Conservation (phyloP, 1,284 basidiomycete species). For the Boletellus deceptivus region DNA sequence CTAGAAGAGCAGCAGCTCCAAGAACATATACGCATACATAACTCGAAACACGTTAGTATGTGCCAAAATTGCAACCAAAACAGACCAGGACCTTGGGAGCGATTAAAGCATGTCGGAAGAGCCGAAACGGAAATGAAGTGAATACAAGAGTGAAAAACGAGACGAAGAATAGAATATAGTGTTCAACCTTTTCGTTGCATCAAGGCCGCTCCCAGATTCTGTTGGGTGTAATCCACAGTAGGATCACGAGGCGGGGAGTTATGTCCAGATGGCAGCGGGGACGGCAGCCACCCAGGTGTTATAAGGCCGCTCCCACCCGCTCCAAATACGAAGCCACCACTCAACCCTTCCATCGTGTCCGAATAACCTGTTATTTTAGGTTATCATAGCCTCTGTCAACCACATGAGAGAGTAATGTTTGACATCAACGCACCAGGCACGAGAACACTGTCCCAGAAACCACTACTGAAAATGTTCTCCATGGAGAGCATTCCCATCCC, state of each 20-base stretch:
- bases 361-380: constrained; percentile 56
- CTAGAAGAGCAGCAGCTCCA: constrained; percentile 4
- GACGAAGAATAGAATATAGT: background rate
- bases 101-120: constrained; percentile 4
- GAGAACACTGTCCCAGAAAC: constrained; percentile 82
- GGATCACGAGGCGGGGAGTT: constrained; percentile 29
- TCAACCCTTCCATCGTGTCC: constrained; percentile 73
- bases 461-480: constrained; percentile 73
- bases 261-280: constrained; percentile 32
- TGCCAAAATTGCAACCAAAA: constrained; percentile 16
- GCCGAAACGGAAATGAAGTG: constrained; percentile 1
- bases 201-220: constrained; percentile 23
- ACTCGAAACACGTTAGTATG: constrained; percentile 3
- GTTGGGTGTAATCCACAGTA: constrained; percentile 30
- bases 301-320: constrained; percentile 64
- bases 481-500: constrained; percentile 60
- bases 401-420: background rate
- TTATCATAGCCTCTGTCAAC: constrained; percentile 17
- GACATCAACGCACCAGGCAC: constrained; percentile 62
- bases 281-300: constrained; percentile 35
- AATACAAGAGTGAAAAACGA: constrained; percentile 5
- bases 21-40: constrained; percentile 20
- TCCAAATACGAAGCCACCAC: constrained; percentile 79
- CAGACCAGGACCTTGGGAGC: constrained; percentile 5
- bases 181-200: constrained; percentile 31